Evolutionary conservation across 139 green algal genomes (phyloP).

Genomic region (Edaphochlamys debaryana): DNA sequence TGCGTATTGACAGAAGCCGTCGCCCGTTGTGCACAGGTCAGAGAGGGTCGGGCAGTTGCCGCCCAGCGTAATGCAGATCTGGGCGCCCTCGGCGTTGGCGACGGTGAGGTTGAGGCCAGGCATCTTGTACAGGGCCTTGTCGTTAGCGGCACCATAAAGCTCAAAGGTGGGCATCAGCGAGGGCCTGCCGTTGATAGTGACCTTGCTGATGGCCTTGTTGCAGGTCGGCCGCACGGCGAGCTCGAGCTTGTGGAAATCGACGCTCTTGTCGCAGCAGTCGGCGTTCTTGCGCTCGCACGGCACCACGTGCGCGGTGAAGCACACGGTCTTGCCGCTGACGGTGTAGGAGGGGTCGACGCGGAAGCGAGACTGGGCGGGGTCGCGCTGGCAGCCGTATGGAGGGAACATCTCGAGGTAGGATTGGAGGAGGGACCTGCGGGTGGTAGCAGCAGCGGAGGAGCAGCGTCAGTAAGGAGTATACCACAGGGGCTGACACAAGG

Average conservation of each 20-base stretch:
- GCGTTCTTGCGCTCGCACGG: neutral
- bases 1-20: conserved; percentile 30
- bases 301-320: conserved; percentile 6
- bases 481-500: no score
- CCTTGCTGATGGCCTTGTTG: neutral
- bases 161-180: conserved; percentile 13
- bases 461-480: no score
- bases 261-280: neutral
- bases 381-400: neutral
- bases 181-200: conserved; percentile 8
- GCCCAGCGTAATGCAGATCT: conserved; percentile 41
- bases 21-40: conserved; percentile 22
- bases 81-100: no score
- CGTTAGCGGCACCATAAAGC: conserved; percentile 6
- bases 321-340: neutral
- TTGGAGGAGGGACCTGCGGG: no score
- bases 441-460: no score
- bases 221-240: conserved; percentile 11
- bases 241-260: conserved; percentile 45
- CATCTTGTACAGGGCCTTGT: conserved; percentile 19
- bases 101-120: conserved; percentile 39
- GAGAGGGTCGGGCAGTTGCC: conserved; percentile 3
- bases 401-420: conserved; percentile 23
- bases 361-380: neutral
- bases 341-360: neutral